phyloP scores from a whole-genome alignment of 2,329 filamentous ascomycete genomes.

The Clonostachys byssicola region DNA sequence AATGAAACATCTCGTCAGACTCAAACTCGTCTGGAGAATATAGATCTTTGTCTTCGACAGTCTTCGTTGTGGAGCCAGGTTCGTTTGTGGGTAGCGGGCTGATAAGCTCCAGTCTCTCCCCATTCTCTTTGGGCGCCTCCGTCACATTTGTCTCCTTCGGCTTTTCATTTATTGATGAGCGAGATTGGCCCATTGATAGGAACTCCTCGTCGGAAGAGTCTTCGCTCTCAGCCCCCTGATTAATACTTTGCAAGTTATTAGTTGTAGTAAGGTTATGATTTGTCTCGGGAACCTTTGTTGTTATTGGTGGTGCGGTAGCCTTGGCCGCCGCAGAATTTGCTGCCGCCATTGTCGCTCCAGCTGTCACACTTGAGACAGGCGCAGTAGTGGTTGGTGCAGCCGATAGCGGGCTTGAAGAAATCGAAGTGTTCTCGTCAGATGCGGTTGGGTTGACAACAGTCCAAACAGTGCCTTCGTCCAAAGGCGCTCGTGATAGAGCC shows the following conservation, averaged over 20 bases:
- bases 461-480: constrained; percentile 48
- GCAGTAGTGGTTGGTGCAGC: too few species aligned
- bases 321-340: too few species aligned
- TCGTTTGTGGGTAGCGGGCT: background rate
- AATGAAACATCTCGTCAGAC: constrained; percentile 37
- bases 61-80: background rate
- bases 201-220: constrained; percentile 34
- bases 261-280: background rate
- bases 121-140: too few species aligned
- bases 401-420: too few species aligned
- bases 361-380: too few species aligned
- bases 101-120: too few species aligned
- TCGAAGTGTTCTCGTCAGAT: background rate
- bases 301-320: constrained; percentile 6
- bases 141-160: constrained; percentile 2
- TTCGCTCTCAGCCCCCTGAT: constrained; percentile 7
- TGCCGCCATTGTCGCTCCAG: too few species aligned
- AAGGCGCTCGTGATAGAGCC: constrained; percentile 43
- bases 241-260: background rate
- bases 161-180: constrained; percentile 19
- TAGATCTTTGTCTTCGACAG: constrained; percentile 5
- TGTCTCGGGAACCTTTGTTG: background rate
- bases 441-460: constrained; percentile 36
- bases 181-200: constrained; percentile 30
- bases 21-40: constrained; percentile 11